These are phyloP conservation scores for Meyerozyma carpophila DNA, from an alignment of 1,139 yeast genomes.

Conservation along the genomic window DNA sequence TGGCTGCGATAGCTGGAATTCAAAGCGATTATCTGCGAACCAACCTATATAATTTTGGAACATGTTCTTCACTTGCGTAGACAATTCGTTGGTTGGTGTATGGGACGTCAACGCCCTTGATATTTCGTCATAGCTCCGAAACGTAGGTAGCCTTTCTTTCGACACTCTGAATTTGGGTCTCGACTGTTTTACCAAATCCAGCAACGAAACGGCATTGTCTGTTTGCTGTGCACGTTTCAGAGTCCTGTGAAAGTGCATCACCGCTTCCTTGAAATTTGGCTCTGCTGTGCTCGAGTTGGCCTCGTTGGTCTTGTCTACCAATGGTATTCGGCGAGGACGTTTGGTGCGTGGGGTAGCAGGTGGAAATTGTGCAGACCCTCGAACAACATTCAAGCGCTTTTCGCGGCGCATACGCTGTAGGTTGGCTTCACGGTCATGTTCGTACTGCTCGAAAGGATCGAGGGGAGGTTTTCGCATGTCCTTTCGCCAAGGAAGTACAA, in stretches of 20 bases:
- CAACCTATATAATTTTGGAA: background rate
- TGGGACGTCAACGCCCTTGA: background rate
- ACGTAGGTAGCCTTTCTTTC: background rate
- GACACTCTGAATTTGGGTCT: background rate
- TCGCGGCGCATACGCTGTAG: background rate
- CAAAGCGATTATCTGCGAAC: slow-evolving; percentile 1
- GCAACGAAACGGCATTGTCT: slow-evolving; percentile 9
- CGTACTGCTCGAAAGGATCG: slow-evolving; percentile 1
- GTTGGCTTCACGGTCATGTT: background rate
- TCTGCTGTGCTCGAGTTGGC: background rate
- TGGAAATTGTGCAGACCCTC: background rate
- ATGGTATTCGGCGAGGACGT: background rate
- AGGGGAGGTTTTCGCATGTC: background rate
- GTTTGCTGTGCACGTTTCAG: background rate
- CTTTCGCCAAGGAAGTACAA: background rate
- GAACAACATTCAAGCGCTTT: background rate
- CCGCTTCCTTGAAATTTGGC: background rate
- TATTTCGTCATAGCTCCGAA: background rate
- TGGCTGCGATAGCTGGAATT: background rate
- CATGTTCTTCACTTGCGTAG: background rate
- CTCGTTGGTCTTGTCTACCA: background rate
- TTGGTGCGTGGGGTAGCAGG: background rate
- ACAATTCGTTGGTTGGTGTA: background rate
- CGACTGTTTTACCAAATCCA: slow-evolving; percentile 4
- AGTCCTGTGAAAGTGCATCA: background rate